Evolutionary conservation across 495 filamentous ascomycete genomes (phyloP).

Genomic region (Pseudevernia furfuracea): DNA sequence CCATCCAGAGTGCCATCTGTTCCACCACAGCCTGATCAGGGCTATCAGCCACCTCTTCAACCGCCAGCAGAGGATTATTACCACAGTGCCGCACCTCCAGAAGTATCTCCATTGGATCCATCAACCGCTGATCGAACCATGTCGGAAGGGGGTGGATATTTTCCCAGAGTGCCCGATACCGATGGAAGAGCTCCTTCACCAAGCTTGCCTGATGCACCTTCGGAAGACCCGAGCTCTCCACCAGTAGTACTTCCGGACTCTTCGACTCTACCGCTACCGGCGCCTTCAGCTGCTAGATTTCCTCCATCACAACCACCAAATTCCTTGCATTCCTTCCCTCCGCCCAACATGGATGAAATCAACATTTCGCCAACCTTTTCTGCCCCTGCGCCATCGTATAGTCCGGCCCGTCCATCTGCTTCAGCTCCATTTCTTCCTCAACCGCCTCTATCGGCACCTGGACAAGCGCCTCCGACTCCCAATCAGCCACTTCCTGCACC

Average conservation of each 20-base stretch:
- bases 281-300: slow-evolving; percentile 18
- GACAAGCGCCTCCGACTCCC: slow-evolving; percentile 25
- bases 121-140: slow-evolving; percentile 26
- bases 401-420: slow-evolving; percentile 22
- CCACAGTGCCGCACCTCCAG: slow-evolving; percentile 24
- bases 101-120: slow-evolving; percentile 36
- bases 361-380: not conserved
- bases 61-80: slow-evolving; percentile 25
- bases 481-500: slow-evolving; percentile 16
- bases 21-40: slow-evolving; percentile 28
- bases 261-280: slow-evolving; percentile 20
- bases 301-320: slow-evolving; percentile 22
- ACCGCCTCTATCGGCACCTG: slow-evolving; percentile 25
- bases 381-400: slow-evolving; percentile 18
- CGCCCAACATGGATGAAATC: slow-evolving; percentile 29
- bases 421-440: slow-evolving; percentile 21
- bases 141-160: slow-evolving; percentile 48
- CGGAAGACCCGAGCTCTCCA: slow-evolving; percentile 19
- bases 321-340: slow-evolving; percentile 43
- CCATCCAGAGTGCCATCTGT: slow-evolving; percentile 43
- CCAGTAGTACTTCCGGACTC: slow-evolving; percentile 38
- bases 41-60: slow-evolving; percentile 21
- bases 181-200: not conserved
- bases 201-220: slow-evolving; percentile 14
- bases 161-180: slow-evolving; percentile 38